Evolutionary conservation across 1,139 yeast species (phyloP), one percentile per base, ranked within the genome.

Genomic region (Debaryomycetaceae sp.): DNA sequence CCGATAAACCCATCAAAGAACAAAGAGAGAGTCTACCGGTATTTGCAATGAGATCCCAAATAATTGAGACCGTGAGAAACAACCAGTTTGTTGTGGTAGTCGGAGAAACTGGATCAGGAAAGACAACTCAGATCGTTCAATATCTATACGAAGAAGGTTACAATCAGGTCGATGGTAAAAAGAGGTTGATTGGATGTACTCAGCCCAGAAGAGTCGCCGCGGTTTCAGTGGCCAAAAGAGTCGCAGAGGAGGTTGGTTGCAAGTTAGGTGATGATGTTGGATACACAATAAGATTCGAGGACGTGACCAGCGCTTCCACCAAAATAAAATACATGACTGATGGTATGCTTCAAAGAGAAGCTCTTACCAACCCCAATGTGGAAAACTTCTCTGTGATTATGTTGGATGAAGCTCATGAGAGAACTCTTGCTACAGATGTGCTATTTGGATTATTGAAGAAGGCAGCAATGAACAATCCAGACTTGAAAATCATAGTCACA

Each of bases 191-290:
- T 9, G 97, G 95, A 0, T 90, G 97, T 60, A 93, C 99, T 0
- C 99, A 93, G 61, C 99, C 99, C 0, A 78, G 99, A 57, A 72
- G 97, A 56, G 97, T 91, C 13, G 99, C 99, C 0, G 98, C 99
- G 0, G 85, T 87, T 55, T 85, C 97, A 6, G 97, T 91, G 27
- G 96, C 99, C 0, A 72, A 85, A 2, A 81, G 99, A 57, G 98
- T 93, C 1, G 88, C 97, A 0, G 88, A 87, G 38, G 98, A 91
- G 64, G 78, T 87, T 70, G 87, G 85, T 0, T 79, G 81, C 24
- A 65, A 69, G 37, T 50, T 90, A 14, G 98, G 98, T 0, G 70
- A 78, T 7, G 82, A 83, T 52, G 98, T 91, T 11, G 99, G 99
- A 7, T 91, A 91, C 57, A 78, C 85, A 7, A 80, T 91, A 40